Percentiles rank a stretch among this genome's conserved stretches.
Conservation (phyloP, 495 filamentous ascomycete genomes). For the Daldinia concentrica region DNA sequence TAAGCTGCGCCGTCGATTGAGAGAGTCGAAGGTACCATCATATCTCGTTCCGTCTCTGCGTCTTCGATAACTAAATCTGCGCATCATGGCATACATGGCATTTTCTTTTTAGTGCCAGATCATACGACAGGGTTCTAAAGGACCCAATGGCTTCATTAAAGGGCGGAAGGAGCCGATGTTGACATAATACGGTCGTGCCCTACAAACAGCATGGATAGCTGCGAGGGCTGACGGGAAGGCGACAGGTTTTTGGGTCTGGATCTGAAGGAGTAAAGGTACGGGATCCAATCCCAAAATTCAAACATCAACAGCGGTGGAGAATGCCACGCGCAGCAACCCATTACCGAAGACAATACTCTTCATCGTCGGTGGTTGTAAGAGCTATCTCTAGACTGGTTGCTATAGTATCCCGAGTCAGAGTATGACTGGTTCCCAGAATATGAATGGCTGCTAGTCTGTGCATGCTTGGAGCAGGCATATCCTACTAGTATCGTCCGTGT, state of each 20-base stretch:
- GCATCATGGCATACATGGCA: conserved; percentile 31
- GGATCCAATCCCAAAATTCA: conserved; percentile 57
- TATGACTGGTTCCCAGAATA: conserved; percentile 47
- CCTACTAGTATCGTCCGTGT: conserved; percentile 82
- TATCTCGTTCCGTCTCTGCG: conserved; percentile 30
- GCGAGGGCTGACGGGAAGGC: conserved; percentile 55
- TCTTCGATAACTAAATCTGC: conserved; percentile 39
- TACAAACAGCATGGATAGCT: conserved; percentile 58
- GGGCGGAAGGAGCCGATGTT: conserved; percentile 53
- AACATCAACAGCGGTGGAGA: conserved; percentile 56
- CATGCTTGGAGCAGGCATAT: conserved; percentile 76
- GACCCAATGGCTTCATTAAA: conserved; percentile 35
- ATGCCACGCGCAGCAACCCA: conserved; percentile 57
- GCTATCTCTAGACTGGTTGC: conserved; percentile 56
- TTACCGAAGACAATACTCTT: conserved; percentile 64
- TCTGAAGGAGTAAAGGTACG: conserved; percentile 62
- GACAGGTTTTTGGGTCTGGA: conserved; percentile 49
- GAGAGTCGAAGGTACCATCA: conserved; percentile 10
- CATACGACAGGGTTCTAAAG: conserved; percentile 27
- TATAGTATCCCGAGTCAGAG: conserved; percentile 64
- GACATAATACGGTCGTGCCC: conserved; percentile 59
- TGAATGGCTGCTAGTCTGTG: conserved; percentile 46
- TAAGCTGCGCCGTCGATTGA: conserved; percentile 7
- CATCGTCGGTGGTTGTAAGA: conserved; percentile 56
- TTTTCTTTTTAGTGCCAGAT: conserved; percentile 22